These are phyloP conservation scores for Telfairia occidentalis DNA, from an alignment of 331 rosid genomes.

Conservation along the genomic window DNA sequence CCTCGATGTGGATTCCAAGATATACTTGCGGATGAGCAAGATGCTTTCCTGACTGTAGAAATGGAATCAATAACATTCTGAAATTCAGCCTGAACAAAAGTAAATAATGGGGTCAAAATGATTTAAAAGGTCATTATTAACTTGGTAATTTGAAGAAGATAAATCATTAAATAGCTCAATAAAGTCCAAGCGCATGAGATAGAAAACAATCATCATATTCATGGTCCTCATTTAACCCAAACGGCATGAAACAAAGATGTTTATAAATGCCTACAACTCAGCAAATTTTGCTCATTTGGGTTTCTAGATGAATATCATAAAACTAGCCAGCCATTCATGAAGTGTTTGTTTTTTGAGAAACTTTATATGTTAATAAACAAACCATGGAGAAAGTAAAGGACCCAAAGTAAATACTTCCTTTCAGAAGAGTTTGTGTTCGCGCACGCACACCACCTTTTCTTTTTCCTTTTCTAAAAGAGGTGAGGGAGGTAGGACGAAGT, in stretches of 20 bases:
- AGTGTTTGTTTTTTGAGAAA: neutral
- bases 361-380: neutral
- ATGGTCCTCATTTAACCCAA: neutral
- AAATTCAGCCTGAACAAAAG: conserved; percentile 66
- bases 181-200: neutral
- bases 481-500: neutral
- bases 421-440: neutral
- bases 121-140: neutral
- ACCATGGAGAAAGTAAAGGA: neutral
- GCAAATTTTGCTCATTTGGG: neutral
- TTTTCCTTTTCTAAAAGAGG: neutral
- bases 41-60: conserved; percentile 51
- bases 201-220: neutral
- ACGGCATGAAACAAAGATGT: neutral
- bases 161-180: neutral
- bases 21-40: conserved; percentile 63
- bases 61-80: conserved; percentile 76
- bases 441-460: neutral
- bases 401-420: neutral
- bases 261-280: neutral
- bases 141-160: neutral
- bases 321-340: neutral
- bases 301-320: neutral
- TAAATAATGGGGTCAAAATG: neutral
- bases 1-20: conserved; percentile 65